A percentile compares a stretch with the other conserved stretches of the same genome.
phyloP scores from a whole-genome alignment of 352 stramenopile species.

The Aphanomyces invadans region DNA sequence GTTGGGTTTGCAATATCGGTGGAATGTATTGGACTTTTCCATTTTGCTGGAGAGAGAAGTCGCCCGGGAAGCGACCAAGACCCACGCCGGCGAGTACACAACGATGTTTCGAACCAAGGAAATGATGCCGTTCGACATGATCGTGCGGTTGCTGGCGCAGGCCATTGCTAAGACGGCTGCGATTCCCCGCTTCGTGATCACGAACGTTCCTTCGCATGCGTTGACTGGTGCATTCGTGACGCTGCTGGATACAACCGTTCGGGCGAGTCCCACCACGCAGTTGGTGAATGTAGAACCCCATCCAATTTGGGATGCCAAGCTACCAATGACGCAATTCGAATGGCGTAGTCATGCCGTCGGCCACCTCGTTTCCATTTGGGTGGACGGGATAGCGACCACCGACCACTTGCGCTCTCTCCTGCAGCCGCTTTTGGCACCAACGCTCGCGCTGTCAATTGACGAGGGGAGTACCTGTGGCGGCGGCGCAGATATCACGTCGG shows the following conservation, averaged over 20 bases:
- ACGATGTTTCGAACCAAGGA: not conserved
- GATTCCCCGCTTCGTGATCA: not conserved
- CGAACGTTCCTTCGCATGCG: not conserved
- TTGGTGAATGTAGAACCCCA: not conserved
- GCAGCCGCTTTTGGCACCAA: not conserved
- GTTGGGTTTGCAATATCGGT: not conserved
- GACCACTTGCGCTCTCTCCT: not conserved
- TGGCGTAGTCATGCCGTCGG: not conserved
- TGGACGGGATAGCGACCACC: not conserved
- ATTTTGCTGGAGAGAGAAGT: not conserved
- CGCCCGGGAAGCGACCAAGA: not conserved
- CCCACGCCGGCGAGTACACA: not conserved
- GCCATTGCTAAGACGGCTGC: not conserved
- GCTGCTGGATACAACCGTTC: not conserved
- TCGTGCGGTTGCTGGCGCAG: not conserved
- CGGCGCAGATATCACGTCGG: not conserved
- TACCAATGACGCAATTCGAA: not conserved
- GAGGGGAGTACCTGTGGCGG: not conserved
- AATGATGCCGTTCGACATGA: not conserved
- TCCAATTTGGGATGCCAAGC: not conserved
- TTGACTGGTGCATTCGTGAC: not conserved
- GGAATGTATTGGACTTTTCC: not conserved
- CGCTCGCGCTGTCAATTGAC: not conserved
- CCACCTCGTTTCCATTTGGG: not conserved
- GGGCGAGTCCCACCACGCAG: not conserved